Percentiles rank a stretch among this genome's conserved stretches.
phyloP scores from a whole-genome alignment of 2,329 filamentous ascomycete genomes.

The Didymella sp. region DNA sequence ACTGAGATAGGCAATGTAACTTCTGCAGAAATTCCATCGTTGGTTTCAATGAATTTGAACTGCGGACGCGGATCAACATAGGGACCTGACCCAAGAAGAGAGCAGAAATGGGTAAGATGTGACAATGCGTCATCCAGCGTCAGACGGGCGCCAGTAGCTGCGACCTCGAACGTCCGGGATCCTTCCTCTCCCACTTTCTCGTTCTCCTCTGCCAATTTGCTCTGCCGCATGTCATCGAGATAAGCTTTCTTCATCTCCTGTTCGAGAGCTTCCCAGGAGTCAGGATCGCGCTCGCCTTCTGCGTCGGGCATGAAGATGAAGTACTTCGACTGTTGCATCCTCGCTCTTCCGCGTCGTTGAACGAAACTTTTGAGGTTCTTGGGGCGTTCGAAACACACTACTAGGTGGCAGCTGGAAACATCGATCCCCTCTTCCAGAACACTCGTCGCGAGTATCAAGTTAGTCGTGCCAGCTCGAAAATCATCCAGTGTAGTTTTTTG shows the following conservation, averaged over 20 bases:
- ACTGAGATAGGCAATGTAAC: constrained; percentile 77
- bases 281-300: constrained; percentile 40
- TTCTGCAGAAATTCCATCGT: constrained; percentile 58
- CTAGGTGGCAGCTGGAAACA: constrained; percentile 67
- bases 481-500: constrained; percentile 61
- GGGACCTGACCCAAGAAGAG: constrained; percentile 62
- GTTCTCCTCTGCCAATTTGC: constrained; percentile 54
- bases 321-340: constrained; percentile 63
- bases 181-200: constrained; percentile 59
- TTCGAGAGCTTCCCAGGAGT: constrained; percentile 72
- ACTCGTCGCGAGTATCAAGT: constrained; percentile 65
- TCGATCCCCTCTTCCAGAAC: constrained; percentile 69
- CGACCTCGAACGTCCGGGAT: constrained; percentile 29
- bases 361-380: constrained; percentile 69
- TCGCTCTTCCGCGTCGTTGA: constrained; percentile 69
- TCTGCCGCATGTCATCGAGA: constrained; percentile 66
- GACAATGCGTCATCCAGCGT: constrained; percentile 74
- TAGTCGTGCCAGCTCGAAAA: constrained; percentile 61
- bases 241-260: constrained; percentile 74
- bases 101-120: constrained; percentile 86
- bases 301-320: constrained; percentile 57
- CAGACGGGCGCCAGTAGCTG: constrained; percentile 64
- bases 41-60: constrained; percentile 62
- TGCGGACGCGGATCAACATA: constrained; percentile 72
- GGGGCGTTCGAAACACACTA: constrained; percentile 69